These are phyloP conservation scores for Clitopilus hobsonii DNA, from an alignment of 768 basidiomycete genomes.

Conservation along the genomic window DNA sequence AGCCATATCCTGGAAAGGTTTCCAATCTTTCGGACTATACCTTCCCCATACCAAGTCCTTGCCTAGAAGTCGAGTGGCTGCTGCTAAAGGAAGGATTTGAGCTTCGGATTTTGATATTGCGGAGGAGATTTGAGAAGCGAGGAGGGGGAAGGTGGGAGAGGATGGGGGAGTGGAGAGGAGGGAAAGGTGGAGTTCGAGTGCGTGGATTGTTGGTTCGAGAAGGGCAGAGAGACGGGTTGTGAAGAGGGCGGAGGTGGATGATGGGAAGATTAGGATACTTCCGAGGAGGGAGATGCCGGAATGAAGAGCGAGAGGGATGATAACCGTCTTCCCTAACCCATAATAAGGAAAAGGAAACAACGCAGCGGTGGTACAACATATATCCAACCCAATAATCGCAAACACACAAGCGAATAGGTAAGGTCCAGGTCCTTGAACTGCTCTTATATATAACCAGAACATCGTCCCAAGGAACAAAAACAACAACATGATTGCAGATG, in stretches of 20 bases:
- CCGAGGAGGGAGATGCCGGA: slow-evolving; percentile 47
- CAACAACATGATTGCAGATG: slow-evolving; percentile 52
- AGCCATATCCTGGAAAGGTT: slow-evolving; percentile 40
- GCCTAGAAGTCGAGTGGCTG: slow-evolving; percentile 45
- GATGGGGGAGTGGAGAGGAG: slow-evolving; percentile 40
- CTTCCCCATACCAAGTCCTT: slow-evolving; percentile 58
- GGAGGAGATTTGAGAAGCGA: slow-evolving; percentile 23
- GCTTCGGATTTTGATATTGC: slow-evolving; percentile 38
- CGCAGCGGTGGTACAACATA: slow-evolving; percentile 49
- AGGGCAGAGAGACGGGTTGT: slow-evolving; percentile 43
- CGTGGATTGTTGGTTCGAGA: slow-evolving; percentile 40
- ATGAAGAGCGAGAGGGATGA: slow-evolving; percentile 58
- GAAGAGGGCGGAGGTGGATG: slow-evolving; percentile 57
- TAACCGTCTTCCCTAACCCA: slow-evolving; percentile 42
- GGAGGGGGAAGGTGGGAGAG: slow-evolving; percentile 30
- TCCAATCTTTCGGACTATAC: slow-evolving; percentile 55
- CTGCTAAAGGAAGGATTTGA: slow-evolving; percentile 46
- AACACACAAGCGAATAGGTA: slow-evolving; percentile 53
- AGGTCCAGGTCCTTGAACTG: slow-evolving; percentile 58
- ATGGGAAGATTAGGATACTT: slow-evolving; percentile 58
- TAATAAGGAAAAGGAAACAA: slow-evolving; percentile 69
- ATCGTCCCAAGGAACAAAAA: slow-evolving; percentile 62
- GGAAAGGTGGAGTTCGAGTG: slow-evolving; percentile 40
- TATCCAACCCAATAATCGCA: slow-evolving; percentile 58
- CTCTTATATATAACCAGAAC: slow-evolving; percentile 56